Conservation (phyloP, 2,329 filamentous ascomycete genomes). For the Chaetomiaceae sp. region DNA sequence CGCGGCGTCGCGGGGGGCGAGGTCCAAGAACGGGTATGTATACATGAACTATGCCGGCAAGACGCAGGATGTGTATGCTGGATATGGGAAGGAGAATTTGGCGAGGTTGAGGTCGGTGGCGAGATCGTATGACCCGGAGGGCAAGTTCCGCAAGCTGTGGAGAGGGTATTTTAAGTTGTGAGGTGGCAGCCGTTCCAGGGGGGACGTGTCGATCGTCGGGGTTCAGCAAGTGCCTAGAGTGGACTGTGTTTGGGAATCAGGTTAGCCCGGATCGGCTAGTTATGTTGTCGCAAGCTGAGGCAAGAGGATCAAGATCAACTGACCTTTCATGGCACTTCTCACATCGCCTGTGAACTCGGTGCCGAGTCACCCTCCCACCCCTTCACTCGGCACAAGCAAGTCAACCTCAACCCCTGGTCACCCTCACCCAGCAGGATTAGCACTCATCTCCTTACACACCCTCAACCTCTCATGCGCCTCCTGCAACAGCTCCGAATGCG, state of each 20-base stretch:
- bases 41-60: conserved; percentile 35
- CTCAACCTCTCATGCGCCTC: conserved; percentile 70
- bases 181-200: neutral
- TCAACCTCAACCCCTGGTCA: too few relatives aligned
- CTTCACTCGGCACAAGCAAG: too few relatives aligned
- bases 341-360: too few relatives aligned
- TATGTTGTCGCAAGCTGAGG: too few relatives aligned
- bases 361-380: too few relatives aligned
- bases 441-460: conserved; percentile 58
- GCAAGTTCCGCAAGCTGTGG: conserved; percentile 27
- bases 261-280: neutral
- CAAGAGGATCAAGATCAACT: too few relatives aligned
- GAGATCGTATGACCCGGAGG: conserved; percentile 29
- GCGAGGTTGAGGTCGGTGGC: conserved; percentile 26
- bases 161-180: conserved; percentile 24
- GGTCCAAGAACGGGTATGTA: conserved; percentile 31
- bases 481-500: conserved; percentile 63
- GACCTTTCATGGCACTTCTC: too few relatives aligned
- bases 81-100: conserved; percentile 36
- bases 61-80: conserved; percentile 35
- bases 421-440: neutral
- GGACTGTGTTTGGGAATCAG: too few relatives aligned
- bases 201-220: too few relatives aligned
- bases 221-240: too few relatives aligned
- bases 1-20: conserved; percentile 28